Base-by-base conservation (phyloP, 1,139 yeast species). In the Pichia sorboxylosa region DNA sequence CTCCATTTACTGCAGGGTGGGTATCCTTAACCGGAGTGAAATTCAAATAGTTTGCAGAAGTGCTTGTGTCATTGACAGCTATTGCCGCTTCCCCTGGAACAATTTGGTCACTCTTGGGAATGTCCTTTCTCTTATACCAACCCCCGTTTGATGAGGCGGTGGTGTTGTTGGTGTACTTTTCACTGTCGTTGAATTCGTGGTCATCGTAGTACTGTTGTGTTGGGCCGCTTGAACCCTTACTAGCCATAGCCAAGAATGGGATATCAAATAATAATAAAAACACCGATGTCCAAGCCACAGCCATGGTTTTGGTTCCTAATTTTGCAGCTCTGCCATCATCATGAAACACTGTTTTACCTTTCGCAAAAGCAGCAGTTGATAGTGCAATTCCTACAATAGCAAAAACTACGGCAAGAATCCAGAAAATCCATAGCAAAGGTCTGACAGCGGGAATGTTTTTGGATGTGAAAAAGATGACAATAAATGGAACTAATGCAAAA, bases 301-400 rank as follows among this genome's bases (percentile, higher is more conserved):
- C 43, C 33, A 45, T 34, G 3, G 48, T 58, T 40, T 69, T 68
- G 24, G 62, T 63, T 24, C 85, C 85, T 30, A 82, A 45, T 11
- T 47, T 51, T 10, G 90, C 69, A 15, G 40, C 32, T 32, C 54
- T 48, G 27, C 74, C 75, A 24, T 58, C 62, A 36, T 60, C 48
- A 26, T 57, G 58, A 57, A 80, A 80, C 13, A 64, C 63, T 42
- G 66, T 57, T 42, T 70, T 66, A 24, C 82, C 90, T 52, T 64
- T 64, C 19, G 71, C 81, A 51, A 64, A 76, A 27, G 68, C 70
- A 20, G 82, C 80, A 6, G 93, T 80, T 30, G 69, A 54, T 38
- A 78, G 57, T 26, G 71, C 56, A n/a, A 85, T 73, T 14, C 81
- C 74, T 20, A 73, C 53, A 18, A 66, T 49, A 11, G 66, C 58